These are phyloP conservation scores for Serendipita sp. DNA, from an alignment of 768 basidiomycete genomes.

Conservation along the genomic window DNA sequence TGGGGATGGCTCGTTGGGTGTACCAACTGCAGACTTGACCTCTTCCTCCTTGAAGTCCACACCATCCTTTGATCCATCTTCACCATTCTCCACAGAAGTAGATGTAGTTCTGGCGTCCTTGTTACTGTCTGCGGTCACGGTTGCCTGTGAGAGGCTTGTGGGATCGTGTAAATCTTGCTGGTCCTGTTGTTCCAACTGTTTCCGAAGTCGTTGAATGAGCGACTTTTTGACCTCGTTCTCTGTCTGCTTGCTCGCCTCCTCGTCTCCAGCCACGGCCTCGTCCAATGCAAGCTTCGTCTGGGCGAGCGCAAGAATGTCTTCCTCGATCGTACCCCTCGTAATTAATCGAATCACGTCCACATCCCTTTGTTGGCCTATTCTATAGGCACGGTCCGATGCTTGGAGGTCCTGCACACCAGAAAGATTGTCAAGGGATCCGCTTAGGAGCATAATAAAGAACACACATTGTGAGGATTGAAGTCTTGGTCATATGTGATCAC, in stretches of 20 bases:
- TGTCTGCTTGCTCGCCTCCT: slow-evolving; percentile 42
- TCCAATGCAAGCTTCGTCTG: slow-evolving; percentile 83
- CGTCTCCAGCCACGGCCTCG: slow-evolving; percentile 77
- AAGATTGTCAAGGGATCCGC: not conserved
- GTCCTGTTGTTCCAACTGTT: slow-evolving; percentile 56
- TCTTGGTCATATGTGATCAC: slow-evolving; percentile 32
- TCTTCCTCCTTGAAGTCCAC: not conserved
- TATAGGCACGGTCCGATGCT: slow-evolving; percentile 92
- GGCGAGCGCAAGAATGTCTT: slow-evolving; percentile 84
- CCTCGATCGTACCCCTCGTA: slow-evolving; percentile 82
- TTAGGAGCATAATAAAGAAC: slow-evolving; percentile 16
- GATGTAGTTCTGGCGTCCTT: no score
- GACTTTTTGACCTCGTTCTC: slow-evolving; percentile 77
- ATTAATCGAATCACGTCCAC: slow-evolving; percentile 93
- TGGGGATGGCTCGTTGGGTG: not conserved
- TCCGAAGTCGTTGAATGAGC: slow-evolving; percentile 66
- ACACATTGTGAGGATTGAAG: slow-evolving; percentile 27
- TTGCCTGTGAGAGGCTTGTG: no score
- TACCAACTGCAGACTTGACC: not conserved
- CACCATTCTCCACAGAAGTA: no score
- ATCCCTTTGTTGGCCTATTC: slow-evolving; percentile 86
- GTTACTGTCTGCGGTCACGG: no score
- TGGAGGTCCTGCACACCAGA: slow-evolving; percentile 45
- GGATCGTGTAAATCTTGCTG: not conserved
- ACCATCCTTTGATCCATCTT: not conserved